phyloP scores from a whole-genome alignment of 352 stramenopile species.

The Phytopythium vexans region DNA sequence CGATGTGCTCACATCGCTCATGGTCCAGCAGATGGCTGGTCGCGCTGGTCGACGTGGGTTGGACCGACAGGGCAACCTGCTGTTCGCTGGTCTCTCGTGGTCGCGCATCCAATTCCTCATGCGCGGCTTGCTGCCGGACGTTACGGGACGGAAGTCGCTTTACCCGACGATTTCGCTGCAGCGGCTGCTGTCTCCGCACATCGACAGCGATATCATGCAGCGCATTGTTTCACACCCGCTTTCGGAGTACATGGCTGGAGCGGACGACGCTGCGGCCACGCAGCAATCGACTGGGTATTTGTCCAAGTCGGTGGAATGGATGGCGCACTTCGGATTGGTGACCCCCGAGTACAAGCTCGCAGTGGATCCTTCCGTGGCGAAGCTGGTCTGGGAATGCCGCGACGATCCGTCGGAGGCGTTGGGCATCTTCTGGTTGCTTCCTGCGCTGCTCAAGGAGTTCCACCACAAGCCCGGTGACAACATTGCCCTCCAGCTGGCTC shows the following conservation, averaged over 20 bases:
- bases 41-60: slow-evolving; percentile 96
- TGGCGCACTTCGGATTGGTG: slow-evolving; percentile 84
- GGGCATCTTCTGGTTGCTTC: slow-evolving; percentile 78
- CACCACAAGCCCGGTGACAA: slow-evolving; percentile 83
- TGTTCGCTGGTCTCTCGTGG: slow-evolving; percentile 95
- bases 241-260: slow-evolving; percentile 65
- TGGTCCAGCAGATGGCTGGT: slow-evolving; percentile 99
- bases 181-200: slow-evolving; percentile 87
- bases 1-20: slow-evolving; percentile 93
- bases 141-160: slow-evolving; percentile 89
- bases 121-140: slow-evolving; percentile 92
- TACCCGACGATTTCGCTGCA: slow-evolving; percentile 95
- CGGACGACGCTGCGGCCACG: slow-evolving; percentile 13
- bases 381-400: slow-evolving; percentile 83
- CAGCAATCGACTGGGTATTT: slow-evolving; percentile 70
- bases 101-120: slow-evolving; percentile 96
- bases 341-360: slow-evolving; percentile 69
- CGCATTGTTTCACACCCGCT: slow-evolving; percentile 84
- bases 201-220: slow-evolving; percentile 89
- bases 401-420: slow-evolving; percentile 75
- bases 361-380: slow-evolving; percentile 72
- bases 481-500: slow-evolving; percentile 71
- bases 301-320: slow-evolving; percentile 88
- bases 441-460: slow-evolving; percentile 79
- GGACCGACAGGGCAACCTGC: slow-evolving; percentile 96